Evolutionary conservation across 306 rosid genomes (phyloP).

Genomic region (Prunus mira): DNA sequence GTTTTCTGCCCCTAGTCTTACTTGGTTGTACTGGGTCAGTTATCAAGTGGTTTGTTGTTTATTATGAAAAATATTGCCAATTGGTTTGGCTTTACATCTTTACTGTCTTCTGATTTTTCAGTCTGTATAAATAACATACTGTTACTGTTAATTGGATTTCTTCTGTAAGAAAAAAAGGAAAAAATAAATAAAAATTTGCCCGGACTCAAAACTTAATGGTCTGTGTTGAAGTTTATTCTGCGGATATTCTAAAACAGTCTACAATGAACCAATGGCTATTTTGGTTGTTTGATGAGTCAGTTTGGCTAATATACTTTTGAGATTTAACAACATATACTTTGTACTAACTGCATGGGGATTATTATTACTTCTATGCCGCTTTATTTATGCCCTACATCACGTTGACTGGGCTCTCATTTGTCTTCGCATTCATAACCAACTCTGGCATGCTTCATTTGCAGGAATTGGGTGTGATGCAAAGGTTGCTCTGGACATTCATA

Average conservation of each 20-base stretch:
- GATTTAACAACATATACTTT: background rate
- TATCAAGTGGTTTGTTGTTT: background rate
- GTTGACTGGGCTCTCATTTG: background rate
- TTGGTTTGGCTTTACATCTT: background rate
- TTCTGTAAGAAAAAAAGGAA: background rate
- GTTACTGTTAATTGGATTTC: background rate
- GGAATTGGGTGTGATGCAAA: constrained; percentile 99
- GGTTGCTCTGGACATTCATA: constrained; percentile 98
- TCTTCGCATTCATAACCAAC: constrained; percentile 18
- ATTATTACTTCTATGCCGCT: background rate
- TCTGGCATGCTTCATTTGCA: constrained; percentile 34
- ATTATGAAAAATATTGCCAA: no score
- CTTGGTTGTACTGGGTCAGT: background rate
- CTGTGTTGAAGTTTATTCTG: background rate
- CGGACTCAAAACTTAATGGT: background rate
- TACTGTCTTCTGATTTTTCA: background rate
- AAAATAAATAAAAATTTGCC: background rate
- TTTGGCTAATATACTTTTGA: background rate
- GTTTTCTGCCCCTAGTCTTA: background rate
- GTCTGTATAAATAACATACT: background rate
- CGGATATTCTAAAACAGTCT: background rate
- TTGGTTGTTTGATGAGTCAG: background rate
- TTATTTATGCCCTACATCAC: constrained; percentile 3
- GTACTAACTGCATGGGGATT: background rate
- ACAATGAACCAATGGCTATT: background rate